Conservation (phyloP, 371 early-diverging fungal genomes). For the Rhizomucor pusillus region DNA sequence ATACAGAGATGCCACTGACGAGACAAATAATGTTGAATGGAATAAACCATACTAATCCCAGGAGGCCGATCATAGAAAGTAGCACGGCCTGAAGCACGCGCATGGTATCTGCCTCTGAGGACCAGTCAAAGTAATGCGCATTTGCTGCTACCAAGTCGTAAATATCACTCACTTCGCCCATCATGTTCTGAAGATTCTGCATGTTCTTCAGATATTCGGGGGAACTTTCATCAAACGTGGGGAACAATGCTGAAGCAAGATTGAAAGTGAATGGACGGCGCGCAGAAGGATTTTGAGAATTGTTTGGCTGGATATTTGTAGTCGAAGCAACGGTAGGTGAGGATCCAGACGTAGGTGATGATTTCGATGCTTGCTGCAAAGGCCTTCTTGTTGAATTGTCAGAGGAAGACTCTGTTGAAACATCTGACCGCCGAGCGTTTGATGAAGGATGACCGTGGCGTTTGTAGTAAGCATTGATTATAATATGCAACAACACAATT, state of each 20-base stretch:
- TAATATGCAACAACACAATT: conserved; percentile 14
- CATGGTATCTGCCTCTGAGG: conserved; percentile 31
- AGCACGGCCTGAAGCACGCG: conserved; percentile 30
- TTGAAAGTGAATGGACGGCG: conserved; percentile 8
- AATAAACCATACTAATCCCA: conserved; percentile 28
- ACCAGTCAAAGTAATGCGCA: conserved; percentile 37
- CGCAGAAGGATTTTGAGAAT: not conserved
- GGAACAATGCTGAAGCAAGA: conserved; percentile 24
- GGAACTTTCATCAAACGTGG: conserved; percentile 33
- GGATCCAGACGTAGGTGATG: not conserved
- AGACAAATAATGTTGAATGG: conserved; percentile 27
- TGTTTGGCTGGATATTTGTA: not conserved
- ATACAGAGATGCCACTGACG: conserved; percentile 25
- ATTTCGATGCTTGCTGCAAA: not conserved
- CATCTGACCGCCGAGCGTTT: not conserved
- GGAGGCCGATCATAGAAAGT: conserved; percentile 13
- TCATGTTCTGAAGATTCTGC: conserved; percentile 50
- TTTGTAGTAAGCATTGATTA: conserved; percentile 10
- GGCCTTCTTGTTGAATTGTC: not conserved
- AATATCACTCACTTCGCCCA: conserved; percentile 42
- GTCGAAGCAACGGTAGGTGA: no score
- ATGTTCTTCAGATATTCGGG: conserved; percentile 45
- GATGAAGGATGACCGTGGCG: not conserved
- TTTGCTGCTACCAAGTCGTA: conserved; percentile 31
- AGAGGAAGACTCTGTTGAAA: not conserved